These are phyloP conservation scores for Aspergillus cristatus DNA, from an alignment of 495 filamentous ascomycete species.

Conservation along the genomic window DNA sequence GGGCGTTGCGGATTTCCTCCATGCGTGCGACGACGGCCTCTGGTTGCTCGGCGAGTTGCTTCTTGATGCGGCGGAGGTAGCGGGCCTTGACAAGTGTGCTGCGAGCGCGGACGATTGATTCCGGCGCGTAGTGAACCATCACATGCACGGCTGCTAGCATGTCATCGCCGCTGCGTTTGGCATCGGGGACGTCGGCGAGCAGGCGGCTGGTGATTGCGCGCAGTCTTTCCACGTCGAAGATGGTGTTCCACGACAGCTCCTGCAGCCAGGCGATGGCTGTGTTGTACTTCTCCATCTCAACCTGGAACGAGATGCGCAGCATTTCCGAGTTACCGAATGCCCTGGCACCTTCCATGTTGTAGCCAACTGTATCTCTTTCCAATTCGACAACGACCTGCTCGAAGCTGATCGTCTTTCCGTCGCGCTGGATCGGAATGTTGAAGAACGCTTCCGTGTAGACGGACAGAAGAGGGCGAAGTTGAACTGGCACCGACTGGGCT, in stretches of 20 bases:
- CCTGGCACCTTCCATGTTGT: conserved; percentile 56
- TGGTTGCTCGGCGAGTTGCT: conserved; percentile 62
- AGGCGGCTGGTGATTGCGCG: conserved; percentile 78
- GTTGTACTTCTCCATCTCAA: conserved; percentile 82
- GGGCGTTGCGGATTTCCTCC: conserved; percentile 59
- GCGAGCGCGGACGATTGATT: conserved; percentile 66
- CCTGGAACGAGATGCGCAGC: conserved; percentile 69
- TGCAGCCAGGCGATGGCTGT: conserved; percentile 76
- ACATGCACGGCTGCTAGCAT: conserved; percentile 61
- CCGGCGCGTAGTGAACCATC: conserved; percentile 65
- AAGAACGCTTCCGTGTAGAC: conserved; percentile 91
- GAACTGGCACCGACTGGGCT: conserved; percentile 60
- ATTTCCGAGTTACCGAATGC: conserved; percentile 69
- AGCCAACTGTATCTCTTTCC: conserved; percentile 83
- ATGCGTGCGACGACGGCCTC: conserved; percentile 63
- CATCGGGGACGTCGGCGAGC: conserved; percentile 84
- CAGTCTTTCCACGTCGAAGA: conserved; percentile 78
- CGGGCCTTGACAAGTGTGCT: conserved; percentile 80
- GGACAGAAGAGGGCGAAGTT: conserved; percentile 70
- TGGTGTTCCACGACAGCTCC: conserved; percentile 73
- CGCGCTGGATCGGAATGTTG: conserved; percentile 72
- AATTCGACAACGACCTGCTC: conserved; percentile 84
- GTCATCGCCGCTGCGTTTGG: conserved; percentile 76
- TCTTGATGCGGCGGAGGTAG: conserved; percentile 76
- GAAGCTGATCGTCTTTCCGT: conserved; percentile 73